Evolutionary conservation across 148 eudicot species (phyloP), one percentile per base, ranked within the genome.

Genomic region (Cornus kousa): DNA sequence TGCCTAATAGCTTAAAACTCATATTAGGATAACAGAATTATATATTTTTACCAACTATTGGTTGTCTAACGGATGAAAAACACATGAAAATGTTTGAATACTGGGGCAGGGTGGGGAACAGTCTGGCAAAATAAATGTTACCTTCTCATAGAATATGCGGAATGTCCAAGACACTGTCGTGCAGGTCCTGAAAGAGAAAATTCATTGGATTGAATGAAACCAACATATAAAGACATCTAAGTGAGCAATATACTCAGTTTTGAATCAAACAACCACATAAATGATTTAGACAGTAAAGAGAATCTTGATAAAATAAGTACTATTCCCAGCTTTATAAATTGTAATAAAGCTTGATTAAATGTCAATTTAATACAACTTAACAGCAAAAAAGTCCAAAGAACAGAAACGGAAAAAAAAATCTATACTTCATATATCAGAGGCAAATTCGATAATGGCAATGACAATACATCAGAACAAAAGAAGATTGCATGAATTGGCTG

Each of bases 131-230:
- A 68, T 7, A 68, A 71, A 39, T 60, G 80, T 76, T 83, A 92
- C 99, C 99, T 96, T 93, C 89, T 96, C 99, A 75, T 96, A 96
- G 82, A 96, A 93, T 79, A 89, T 92, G 35, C 99, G 98, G 80
- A 96, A 96, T 73, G 99, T 94, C 97, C 97, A 96, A 53, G 99
- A 94, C 55, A 92, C 90, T 20, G 99, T 96, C 67, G 99, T 96
- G 86, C 99, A 96, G n/a, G 99, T 96, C 97, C 99, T 96, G 91
- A 72, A 46, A 7, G 68, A 78, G 72, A 79, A 48, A 70, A 40
- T 59, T 75, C 48, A 67, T 33, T 40, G 24, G 35, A 50, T 48
- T 57, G 46, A 81, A 64, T 32, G 9, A 43, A 66, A 68, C 40
- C 70, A 75, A 53, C 31, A 60, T 68, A 72, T 67, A 70, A 7